These are phyloP conservation scores for Ophiostoma novo-ulmi DNA, from an alignment of 2,329 filamentous ascomycete species.

Conservation along the genomic window DNA sequence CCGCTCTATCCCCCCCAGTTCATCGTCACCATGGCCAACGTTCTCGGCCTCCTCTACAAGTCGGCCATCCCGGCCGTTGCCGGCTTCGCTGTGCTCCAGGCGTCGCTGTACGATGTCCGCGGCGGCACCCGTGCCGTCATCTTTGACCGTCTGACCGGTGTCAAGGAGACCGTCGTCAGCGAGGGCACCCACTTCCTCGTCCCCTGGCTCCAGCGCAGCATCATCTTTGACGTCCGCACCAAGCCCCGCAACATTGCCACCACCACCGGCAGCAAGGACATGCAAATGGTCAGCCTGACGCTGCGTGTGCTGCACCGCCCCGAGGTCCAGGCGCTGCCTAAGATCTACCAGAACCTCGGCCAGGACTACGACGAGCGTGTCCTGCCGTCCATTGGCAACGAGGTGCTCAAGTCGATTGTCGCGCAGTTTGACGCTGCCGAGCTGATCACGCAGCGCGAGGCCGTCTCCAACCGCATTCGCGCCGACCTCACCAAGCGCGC, in stretches of 20 bases:
- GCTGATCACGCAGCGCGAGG: conserved; percentile 97
- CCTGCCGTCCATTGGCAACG: conserved; percentile 94
- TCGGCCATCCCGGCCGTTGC: conserved; percentile 69
- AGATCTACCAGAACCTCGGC: conserved; percentile 79
- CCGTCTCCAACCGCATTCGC: conserved; percentile 91
- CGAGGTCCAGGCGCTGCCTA: conserved; percentile 78
- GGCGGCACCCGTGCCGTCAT: conserved; percentile 94
- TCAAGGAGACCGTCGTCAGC: conserved; percentile 86
- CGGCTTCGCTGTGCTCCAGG: conserved; percentile 62
- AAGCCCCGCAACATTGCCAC: conserved; percentile 97
- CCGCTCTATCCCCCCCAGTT: neutral
- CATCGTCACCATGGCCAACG: conserved; percentile 45
- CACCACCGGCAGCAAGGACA: conserved; percentile 95
- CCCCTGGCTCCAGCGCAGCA: conserved; percentile 90
- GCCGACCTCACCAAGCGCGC: conserved; percentile 87
- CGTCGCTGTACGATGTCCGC: conserved; percentile 93
- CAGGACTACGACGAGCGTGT: conserved; percentile 96
- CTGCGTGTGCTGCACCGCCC: conserved; percentile 96
- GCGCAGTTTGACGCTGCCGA: conserved; percentile 98
- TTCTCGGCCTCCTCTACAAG: conserved; percentile 58
- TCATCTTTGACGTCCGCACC: conserved; percentile 95
- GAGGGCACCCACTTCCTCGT: conserved; percentile 96
- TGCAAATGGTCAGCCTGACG: conserved; percentile 99
- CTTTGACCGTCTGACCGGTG: conserved; percentile 88
- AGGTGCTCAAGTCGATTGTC: conserved; percentile 97